Percentiles rank a stretch among this genome's conserved stretches.
These are phyloP conservation scores for Corinectria fuckeliana DNA, from an alignment of 2,329 filamentous ascomycete genomes.

Conservation along the genomic window DNA sequence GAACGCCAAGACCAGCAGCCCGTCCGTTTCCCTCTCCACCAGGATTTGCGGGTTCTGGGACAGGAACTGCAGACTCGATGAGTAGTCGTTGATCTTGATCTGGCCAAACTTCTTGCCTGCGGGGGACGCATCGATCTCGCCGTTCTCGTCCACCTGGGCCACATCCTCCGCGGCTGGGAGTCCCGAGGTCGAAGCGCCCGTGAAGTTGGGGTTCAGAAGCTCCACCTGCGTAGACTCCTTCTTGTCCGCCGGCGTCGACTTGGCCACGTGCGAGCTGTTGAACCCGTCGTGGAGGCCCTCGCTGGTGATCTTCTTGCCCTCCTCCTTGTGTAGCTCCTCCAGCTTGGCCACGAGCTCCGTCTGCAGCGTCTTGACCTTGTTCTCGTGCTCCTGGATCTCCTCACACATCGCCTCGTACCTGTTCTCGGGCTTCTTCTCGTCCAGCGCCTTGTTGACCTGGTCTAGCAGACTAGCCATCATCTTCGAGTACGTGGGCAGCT, in stretches of 20 bases:
- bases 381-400: conserved; percentile 78
- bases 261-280: conserved; percentile 81
- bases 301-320: conserved; percentile 90
- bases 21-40: conserved; percentile 86
- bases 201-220: conserved; percentile 74
- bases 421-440: conserved; percentile 74
- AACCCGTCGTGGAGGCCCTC: conserved; percentile 90
- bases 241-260: conserved; percentile 56
- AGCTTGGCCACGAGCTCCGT: conserved; percentile 76
- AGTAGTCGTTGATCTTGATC: conserved; percentile 79
- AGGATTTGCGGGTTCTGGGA: conserved; percentile 79
- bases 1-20: conserved; percentile 89
- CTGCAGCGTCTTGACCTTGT: conserved; percentile 80
- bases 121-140: conserved; percentile 77
- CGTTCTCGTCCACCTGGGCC: conserved; percentile 60
- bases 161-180: conserved; percentile 23
- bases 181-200: conserved; percentile 22
- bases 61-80: conserved; percentile 76
- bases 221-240: conserved; percentile 65
- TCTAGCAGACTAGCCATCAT: conserved; percentile 99
- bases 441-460: conserved; percentile 84
- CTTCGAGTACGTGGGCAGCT: conserved; percentile 85
- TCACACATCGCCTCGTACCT: conserved; percentile 78
- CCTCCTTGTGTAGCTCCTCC: conserved; percentile 82
- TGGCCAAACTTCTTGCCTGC: conserved; percentile 82